Evolutionary conservation across 2,329 filamentous ascomycete genomes (phyloP).

Genomic region (Neofusicoccum parvum): DNA sequence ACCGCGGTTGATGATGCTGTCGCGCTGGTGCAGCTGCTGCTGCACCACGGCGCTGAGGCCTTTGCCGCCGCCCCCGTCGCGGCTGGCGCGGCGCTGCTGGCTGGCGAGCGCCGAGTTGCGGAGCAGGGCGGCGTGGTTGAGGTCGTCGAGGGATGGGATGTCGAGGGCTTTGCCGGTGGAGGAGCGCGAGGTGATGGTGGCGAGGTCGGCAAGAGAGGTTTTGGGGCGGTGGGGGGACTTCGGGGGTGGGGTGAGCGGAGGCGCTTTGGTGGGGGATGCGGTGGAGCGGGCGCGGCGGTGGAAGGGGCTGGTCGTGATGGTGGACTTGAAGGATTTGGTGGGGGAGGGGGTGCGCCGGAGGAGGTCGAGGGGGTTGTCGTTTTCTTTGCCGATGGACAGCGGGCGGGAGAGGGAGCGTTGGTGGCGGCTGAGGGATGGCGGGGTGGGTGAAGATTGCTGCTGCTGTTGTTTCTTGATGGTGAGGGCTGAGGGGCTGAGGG

Average conservation of each 20-base stretch:
- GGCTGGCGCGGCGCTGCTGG: not conserved
- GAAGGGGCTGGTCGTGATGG: conserved; percentile 13
- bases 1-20: conserved; percentile 18
- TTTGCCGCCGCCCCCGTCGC: not conserved
- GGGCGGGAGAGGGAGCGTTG: not conserved
- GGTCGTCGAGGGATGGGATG: conserved; percentile 4
- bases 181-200: not conserved
- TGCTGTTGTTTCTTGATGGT: not conserved
- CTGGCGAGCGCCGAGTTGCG: not conserved
- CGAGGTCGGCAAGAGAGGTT: not conserved
- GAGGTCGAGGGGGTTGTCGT: not conserved
- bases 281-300: conserved; percentile 4
- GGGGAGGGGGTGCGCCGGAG: conserved; percentile 11
- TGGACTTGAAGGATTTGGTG: not conserved
- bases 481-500: conserved; percentile 8
- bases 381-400: not conserved
- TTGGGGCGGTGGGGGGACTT: not conserved
- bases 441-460: not conserved
- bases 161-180: not conserved
- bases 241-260: not conserved
- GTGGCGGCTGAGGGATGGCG: not conserved
- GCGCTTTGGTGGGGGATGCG: not conserved
- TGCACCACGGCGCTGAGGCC: conserved; percentile 12
- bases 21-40: conserved; percentile 3
- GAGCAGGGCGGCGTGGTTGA: conserved; percentile 6